Evolutionary conservation across 1,284 basidiomycete species (phyloP).

Genomic region (Apiotrichum veenhuisii): DNA sequence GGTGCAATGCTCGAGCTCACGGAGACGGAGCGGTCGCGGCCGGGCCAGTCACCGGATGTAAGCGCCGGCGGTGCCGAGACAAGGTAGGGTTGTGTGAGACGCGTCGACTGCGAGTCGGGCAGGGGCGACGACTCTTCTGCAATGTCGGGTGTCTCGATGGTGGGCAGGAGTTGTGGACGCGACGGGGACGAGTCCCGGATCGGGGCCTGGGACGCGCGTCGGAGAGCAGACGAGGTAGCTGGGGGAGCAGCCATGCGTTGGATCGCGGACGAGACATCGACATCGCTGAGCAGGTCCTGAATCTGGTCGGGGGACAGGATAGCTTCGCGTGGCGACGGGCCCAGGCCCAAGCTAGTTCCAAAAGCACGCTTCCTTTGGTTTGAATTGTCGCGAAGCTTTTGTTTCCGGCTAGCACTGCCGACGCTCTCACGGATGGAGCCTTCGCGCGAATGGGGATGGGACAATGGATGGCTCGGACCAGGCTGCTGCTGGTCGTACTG

Average conservation of each 20-base stretch:
- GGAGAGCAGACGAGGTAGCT: not conserved
- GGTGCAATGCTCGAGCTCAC: slow-evolving; percentile 1
- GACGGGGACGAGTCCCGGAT: not conserved
- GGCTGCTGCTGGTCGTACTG: not conserved
- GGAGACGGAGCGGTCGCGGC: slow-evolving; percentile 18
- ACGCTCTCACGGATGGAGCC: not conserved
- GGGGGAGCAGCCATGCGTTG: slow-evolving; percentile 22
- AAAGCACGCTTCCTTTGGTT: slow-evolving; percentile 12
- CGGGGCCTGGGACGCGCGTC: not conserved
- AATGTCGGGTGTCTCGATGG: not conserved
- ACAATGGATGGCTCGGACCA: not conserved
- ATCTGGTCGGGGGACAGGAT: slow-evolving; percentile 39
- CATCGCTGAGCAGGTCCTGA: slow-evolving; percentile 34
- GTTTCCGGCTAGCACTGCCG: not conserved
- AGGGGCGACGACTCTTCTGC: slow-evolving; percentile 2
- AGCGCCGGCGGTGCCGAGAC: slow-evolving; percentile 40
- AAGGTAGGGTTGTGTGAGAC: slow-evolving; percentile 21
- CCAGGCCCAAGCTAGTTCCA: slow-evolving; percentile 35
- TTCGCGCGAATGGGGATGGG: not conserved
- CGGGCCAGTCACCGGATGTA: slow-evolving; percentile 19
- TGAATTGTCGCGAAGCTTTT: not conserved
- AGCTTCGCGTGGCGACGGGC: slow-evolving; percentile 15
- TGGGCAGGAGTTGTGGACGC: slow-evolving; percentile 4
- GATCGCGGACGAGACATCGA: slow-evolving; percentile 38
- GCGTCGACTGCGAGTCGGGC: slow-evolving; percentile 10